Percentiles rank a stretch among this genome's conserved stretches.
Conservation (phyloP, 2,329 filamentous ascomycete species). For the Pseudogymnoascus sp. region DNA sequence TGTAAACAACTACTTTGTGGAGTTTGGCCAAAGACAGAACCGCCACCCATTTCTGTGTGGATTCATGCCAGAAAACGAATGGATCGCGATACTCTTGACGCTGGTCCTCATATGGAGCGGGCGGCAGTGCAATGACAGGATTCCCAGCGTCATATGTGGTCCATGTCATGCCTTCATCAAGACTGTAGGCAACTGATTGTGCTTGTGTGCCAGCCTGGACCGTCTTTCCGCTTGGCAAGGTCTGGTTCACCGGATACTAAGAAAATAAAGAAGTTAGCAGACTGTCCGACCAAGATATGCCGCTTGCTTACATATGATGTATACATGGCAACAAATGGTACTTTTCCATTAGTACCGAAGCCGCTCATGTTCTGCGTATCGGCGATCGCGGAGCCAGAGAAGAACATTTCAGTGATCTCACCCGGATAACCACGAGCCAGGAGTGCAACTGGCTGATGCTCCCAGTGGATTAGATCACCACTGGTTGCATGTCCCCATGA, state of each 20-base stretch:
- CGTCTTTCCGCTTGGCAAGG: slow-evolving; percentile 26
- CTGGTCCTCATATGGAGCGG: slow-evolving; percentile 12
- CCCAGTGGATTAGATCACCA: slow-evolving; percentile 54
- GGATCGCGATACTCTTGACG: slow-evolving; percentile 51
- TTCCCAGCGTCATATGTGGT: slow-evolving; percentile 46
- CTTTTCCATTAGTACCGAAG: slow-evolving; percentile 50
- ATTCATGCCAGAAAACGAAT: slow-evolving; percentile 50
- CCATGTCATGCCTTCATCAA: slow-evolving; percentile 53
- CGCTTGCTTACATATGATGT: neutral
- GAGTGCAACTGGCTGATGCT: slow-evolving; percentile 53
- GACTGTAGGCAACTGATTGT: slow-evolving; percentile 36
- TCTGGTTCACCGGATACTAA: neutral
- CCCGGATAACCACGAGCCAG: slow-evolving; percentile 24
- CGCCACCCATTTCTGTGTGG: slow-evolving; percentile 46
- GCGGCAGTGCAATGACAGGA: slow-evolving; percentile 40
- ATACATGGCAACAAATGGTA: slow-evolving; percentile 49
- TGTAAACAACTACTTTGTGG: slow-evolving; percentile 49
- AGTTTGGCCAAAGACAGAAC: slow-evolving; percentile 44
- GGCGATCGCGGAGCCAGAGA: slow-evolving; percentile 47
- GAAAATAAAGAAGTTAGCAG: neutral
- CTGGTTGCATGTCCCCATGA: slow-evolving; percentile 61
- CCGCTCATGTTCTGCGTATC: slow-evolving; percentile 56
- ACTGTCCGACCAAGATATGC: neutral
- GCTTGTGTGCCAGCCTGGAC: slow-evolving; percentile 33
- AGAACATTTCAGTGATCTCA: slow-evolving; percentile 33